Base-by-base conservation (phyloP, 2,329 filamentous ascomycete species). In the Penicillium sp. region DNA sequence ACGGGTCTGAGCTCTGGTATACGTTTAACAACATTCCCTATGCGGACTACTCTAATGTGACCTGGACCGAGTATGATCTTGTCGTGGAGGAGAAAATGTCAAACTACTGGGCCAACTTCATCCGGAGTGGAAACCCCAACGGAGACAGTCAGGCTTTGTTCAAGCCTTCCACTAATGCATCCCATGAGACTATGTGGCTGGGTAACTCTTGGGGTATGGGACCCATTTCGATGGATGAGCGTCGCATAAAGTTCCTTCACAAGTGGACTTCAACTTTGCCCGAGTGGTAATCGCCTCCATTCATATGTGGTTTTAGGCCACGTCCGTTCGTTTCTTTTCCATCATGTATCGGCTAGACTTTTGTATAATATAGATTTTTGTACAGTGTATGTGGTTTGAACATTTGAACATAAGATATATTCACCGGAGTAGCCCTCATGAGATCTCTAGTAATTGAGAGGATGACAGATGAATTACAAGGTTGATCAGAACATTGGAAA, bases 11-110 rank as follows among this genome's bases (percentile, higher is more conserved):
- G 59, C 61, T 74, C 24, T 69, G 65, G 58, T 73, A 73, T 26
- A 64, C 64, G 7, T 66, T 74, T 39, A 68, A 70, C 59, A 73
- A 70, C 52, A 61, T 73, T 14, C 68, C 70, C 1, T 66, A 63
- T 43, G 33, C 56, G 7, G 57, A 62, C 46, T 63, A 64, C 54
- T 35, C 29, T 4, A 48, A 22, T 21, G 27, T 48, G 24, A 67
- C 62, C n/a, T 74, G 70, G 66, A 58, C 56, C 14, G 44, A 57
- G 0, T 48, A 59, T 5, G 70, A 73, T 43, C 70, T 66, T 52
- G 55, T 44, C 6, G 65, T 73, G 44, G 62, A 68, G 41, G 27
- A 52, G 6, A 56, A 47, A 22, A 70, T 70, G 37, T 55, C 61
- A 6, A 43, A 60, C 21, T 75, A 74, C 56, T 70, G 75, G 48